A percentile compares a stretch with the other conserved stretches of the same genome.
Evolutionary conservation across 1,139 yeast genomes (phyloP).

Genomic region (Sporopachydermia cereana): DNA sequence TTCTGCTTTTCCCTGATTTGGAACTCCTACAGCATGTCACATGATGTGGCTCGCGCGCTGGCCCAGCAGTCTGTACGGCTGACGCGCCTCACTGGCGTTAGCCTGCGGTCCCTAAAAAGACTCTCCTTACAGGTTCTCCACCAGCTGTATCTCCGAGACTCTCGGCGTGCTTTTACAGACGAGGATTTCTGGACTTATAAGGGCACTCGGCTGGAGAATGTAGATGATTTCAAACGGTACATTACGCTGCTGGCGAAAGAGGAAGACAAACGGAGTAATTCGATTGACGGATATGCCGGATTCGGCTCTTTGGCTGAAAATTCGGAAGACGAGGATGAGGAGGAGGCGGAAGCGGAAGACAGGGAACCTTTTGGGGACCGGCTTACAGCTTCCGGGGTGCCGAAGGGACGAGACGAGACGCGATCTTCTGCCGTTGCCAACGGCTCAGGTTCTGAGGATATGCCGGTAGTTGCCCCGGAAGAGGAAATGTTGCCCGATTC

Average conservation of each 20-base stretch:
- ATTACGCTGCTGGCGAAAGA: constrained; percentile 30
- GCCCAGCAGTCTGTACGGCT: constrained; percentile 6
- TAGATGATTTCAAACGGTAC: constrained; percentile 15
- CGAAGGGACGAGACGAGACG: constrained; percentile 9
- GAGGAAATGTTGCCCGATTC: constrained; percentile 19
- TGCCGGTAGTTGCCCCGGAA: constrained; percentile 10
- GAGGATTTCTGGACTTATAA: constrained; percentile 42
- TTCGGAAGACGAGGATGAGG: constrained; percentile 16
- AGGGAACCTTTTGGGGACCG: constrained; percentile 13
- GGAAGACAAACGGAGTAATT: constrained; percentile 22
- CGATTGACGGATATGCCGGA: no score
- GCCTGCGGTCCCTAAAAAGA: constrained; percentile 21
- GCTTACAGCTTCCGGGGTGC: constrained; percentile 11
- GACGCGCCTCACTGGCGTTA: constrained; percentile 5
- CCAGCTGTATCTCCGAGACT: constrained; percentile 59
- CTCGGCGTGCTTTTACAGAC: constrained; percentile 47
- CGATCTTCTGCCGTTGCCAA: constrained; percentile 11
- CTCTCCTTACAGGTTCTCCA: constrained; percentile 44
- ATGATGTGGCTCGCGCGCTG: background rate
- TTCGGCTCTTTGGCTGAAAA: no score
- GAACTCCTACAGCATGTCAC: constrained; percentile 19
- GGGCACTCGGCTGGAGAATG: constrained; percentile 8
- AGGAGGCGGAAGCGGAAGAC: constrained; percentile 11
- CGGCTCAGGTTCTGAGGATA: constrained; percentile 9
- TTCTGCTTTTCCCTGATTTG: constrained; percentile 47